These are phyloP conservation scores for Dactylonectria estremocensis DNA, from an alignment of 2,329 filamentous ascomycete species.

Conservation along the genomic window DNA sequence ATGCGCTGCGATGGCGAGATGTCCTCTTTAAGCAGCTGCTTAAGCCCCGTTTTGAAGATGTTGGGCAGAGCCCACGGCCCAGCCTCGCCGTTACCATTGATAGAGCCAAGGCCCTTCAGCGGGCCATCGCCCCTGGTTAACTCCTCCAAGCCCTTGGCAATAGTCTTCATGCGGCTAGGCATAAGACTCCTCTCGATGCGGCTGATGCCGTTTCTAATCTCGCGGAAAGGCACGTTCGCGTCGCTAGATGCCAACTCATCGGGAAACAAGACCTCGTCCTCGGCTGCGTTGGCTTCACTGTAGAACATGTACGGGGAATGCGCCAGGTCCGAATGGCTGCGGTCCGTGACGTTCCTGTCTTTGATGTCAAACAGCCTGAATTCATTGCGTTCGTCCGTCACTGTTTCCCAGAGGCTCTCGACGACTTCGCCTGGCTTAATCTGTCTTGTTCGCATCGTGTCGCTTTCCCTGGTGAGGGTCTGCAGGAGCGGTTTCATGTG, in stretches of 20 bases:
- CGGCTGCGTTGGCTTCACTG: constrained; percentile 41
- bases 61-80: constrained; percentile 43
- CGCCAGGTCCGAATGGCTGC: constrained; percentile 14
- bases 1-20: background rate
- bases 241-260: constrained; percentile 38
- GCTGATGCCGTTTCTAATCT: constrained; percentile 43
- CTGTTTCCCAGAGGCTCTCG: constrained; percentile 43
- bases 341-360: constrained; percentile 16
- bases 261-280: constrained; percentile 48
- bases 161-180: constrained; percentile 24
- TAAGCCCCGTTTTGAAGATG: constrained; percentile 43
- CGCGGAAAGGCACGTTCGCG: constrained; percentile 38
- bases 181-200: constrained; percentile 37
- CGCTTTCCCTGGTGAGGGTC: constrained; percentile 40
- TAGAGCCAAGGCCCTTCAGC: constrained; percentile 5
- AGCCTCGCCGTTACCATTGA: constrained; percentile 28
- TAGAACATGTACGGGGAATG: constrained; percentile 45
- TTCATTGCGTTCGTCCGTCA: constrained; percentile 36
- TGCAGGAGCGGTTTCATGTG: constrained; percentile 44
- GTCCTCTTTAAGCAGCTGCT: constrained; percentile 25
- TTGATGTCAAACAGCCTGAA: constrained; percentile 35
- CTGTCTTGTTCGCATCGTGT: constrained; percentile 44
- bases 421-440: constrained; percentile 45
- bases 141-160: constrained; percentile 35
- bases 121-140: constrained; percentile 29